phyloP scores from a whole-genome alignment of 495 filamentous ascomycete species.

The Aspergillus bridgeri region DNA sequence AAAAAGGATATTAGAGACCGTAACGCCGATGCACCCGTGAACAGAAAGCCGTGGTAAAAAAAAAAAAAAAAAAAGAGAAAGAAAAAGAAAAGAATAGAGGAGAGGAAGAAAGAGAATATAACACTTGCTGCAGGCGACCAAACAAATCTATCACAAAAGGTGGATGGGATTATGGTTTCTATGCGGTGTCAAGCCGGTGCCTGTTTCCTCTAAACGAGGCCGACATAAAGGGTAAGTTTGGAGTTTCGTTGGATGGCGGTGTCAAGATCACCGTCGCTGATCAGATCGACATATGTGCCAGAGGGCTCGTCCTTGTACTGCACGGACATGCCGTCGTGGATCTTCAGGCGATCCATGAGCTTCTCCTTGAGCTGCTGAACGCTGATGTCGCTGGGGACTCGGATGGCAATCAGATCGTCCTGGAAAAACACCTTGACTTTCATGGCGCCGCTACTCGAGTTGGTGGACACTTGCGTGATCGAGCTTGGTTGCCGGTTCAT shows the following conservation, averaged over 20 bases:
- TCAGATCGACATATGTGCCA: conserved; percentile 66
- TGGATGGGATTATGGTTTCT: not conserved
- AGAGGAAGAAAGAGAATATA: conserved; percentile 11
- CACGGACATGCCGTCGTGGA: conserved; percentile 67
- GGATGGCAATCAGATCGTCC: conserved; percentile 86
- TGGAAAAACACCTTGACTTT: conserved; percentile 95
- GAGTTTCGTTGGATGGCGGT: conserved; percentile 76
- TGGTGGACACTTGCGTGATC: conserved; percentile 63
- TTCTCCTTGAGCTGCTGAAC: conserved; percentile 80
- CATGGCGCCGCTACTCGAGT: conserved; percentile 52
- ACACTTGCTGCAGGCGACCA: conserved; percentile 9
- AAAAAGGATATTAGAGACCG: conserved; percentile 21
- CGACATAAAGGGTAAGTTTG: conserved; percentile 80
- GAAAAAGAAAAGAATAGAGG: conserved; percentile 18
- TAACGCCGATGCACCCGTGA: conserved; percentile 33
- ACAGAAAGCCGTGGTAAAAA: conserved; percentile 22
- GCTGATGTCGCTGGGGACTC: conserved; percentile 74
- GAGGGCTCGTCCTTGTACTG: conserved; percentile 86
- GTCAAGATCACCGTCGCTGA: conserved; percentile 77
- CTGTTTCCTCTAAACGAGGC: conserved; percentile 42
- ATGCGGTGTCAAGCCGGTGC: not conserved
- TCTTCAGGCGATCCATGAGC: conserved; percentile 70
- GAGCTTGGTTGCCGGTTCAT: conserved; percentile 73
- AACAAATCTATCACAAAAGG: conserved; percentile 23
- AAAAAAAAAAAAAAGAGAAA: conserved; percentile 19